These are phyloP conservation scores for Collybiopsis luxurians DNA, from an alignment of 768 basidiomycete genomes.

Conservation along the genomic window DNA sequence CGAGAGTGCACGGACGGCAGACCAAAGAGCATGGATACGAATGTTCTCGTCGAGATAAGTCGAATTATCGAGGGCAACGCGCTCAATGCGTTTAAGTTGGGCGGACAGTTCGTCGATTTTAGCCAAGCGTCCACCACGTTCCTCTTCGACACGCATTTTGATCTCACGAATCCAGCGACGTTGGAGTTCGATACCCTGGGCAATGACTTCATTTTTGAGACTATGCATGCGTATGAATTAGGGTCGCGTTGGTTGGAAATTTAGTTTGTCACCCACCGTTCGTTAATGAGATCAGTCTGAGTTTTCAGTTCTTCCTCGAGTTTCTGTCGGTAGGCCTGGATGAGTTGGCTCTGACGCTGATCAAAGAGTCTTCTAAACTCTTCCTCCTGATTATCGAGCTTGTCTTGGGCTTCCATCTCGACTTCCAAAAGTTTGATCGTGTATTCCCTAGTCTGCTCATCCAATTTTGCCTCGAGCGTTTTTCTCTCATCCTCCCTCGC, in stretches of 20 bases:
- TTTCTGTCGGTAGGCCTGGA: slow-evolving; percentile 81
- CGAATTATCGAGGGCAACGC: slow-evolving; percentile 89
- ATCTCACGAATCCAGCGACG: slow-evolving; percentile 95
- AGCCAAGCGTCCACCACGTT: slow-evolving; percentile 92
- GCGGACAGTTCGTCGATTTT: slow-evolving; percentile 93
- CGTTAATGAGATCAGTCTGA: slow-evolving; percentile 92
- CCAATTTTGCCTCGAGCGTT: slow-evolving; percentile 61
- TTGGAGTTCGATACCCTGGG: slow-evolving; percentile 97
- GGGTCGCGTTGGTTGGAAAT: not conserved
- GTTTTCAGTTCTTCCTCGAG: slow-evolving; percentile 80
- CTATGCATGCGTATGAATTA: slow-evolving; percentile 48
- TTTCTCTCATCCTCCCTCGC: slow-evolving; percentile 77
- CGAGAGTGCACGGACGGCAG: slow-evolving; percentile 80
- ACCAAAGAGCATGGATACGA: slow-evolving; percentile 89
- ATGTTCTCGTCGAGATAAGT: slow-evolving; percentile 91
- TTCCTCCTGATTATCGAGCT: slow-evolving; percentile 81
- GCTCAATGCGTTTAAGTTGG: slow-evolving; percentile 87
- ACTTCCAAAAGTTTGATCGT: slow-evolving; percentile 74
- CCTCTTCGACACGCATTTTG: slow-evolving; percentile 93
- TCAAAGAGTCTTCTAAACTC: slow-evolving; percentile 81
- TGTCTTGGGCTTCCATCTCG: slow-evolving; percentile 84
- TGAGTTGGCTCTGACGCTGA: slow-evolving; percentile 68
- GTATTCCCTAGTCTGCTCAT: slow-evolving; percentile 85
- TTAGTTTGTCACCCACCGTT: slow-evolving; percentile 59
- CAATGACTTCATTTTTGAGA: slow-evolving; percentile 90